phyloP scores from a whole-genome alignment of 2,329 filamentous ascomycete species.

The Neodidymelliopsis sp. region DNA sequence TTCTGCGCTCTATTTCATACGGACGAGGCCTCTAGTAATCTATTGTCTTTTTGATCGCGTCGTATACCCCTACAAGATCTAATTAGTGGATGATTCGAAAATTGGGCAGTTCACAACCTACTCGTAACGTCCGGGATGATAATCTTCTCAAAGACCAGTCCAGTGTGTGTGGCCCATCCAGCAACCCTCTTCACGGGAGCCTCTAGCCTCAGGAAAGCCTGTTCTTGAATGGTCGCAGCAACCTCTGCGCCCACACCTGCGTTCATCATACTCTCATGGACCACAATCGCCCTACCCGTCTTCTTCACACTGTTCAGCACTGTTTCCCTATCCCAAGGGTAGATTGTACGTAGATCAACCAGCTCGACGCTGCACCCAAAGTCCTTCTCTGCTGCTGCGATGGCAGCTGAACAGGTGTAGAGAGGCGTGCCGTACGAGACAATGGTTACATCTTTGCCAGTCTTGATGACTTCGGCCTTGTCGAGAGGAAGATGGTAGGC shows the following conservation, averaged over 20 bases:
- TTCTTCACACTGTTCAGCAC: constrained; percentile 84
- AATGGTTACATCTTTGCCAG: constrained; percentile 81
- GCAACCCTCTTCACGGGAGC: constrained; percentile 85
- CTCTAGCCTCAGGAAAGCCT: constrained; percentile 83
- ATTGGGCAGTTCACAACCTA: constrained; percentile 61
- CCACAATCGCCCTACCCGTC: constrained; percentile 84
- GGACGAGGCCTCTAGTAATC: constrained; percentile 57
- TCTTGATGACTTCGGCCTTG: constrained; percentile 83
- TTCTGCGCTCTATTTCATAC: too few relatives aligned
- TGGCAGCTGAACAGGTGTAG: constrained; percentile 81
- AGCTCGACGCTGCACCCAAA: constrained; percentile 80
- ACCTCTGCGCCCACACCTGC: constrained; percentile 89
- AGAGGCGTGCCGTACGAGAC: constrained; percentile 90
- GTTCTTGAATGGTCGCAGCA: constrained; percentile 85
- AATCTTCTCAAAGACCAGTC: constrained; percentile 74
- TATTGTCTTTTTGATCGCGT: constrained; percentile 56
- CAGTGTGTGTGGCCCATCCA: constrained; percentile 88
- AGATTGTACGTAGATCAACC: constrained; percentile 86
- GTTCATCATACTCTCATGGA: constrained; percentile 93
- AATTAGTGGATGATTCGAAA: neutral
- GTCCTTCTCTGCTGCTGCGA: constrained; percentile 77
- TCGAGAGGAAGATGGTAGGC: constrained; percentile 84
- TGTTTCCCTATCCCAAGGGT: constrained; percentile 87
- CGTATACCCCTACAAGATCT: constrained; percentile 53
- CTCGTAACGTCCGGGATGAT: constrained; percentile 84